A percentile compares a stretch with the other conserved stretches of the same genome.
Evolutionary conservation across 1,284 basidiomycete genomes (phyloP).

Genomic region (Jaminaea rosea): DNA sequence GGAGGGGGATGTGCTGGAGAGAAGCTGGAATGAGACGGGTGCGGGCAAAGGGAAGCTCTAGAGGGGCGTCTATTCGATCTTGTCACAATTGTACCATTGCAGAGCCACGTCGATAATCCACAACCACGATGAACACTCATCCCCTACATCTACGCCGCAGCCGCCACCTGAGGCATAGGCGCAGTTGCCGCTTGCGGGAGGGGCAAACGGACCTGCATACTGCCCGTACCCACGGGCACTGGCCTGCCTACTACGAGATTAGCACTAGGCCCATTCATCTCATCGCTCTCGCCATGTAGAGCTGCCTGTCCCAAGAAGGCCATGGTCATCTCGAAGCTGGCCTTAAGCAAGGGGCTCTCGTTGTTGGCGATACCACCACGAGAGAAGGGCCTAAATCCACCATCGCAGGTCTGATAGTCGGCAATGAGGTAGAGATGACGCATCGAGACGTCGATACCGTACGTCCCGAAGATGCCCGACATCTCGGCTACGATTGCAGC

Average conservation of each 20-base stretch:
- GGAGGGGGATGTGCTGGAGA: neutral
- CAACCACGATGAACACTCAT: neutral
- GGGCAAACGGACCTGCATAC: slow-evolving; percentile 18
- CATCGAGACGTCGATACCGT: slow-evolving; percentile 90
- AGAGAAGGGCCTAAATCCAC: slow-evolving; percentile 95
- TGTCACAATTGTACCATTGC: no score
- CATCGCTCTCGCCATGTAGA: slow-evolving; percentile 86
- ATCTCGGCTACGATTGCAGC: slow-evolving; percentile 60
- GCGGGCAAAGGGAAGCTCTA: neutral
- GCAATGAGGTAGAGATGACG: slow-evolving; percentile 94
- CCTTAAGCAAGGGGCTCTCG: slow-evolving; percentile 87
- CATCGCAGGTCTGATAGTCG: slow-evolving; percentile 96
- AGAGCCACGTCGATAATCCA: no score
- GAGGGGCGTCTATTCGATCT: no score
- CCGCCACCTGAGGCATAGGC: no score
- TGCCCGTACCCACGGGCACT: slow-evolving; percentile 36
- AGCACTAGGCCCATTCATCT: slow-evolving; percentile 75
- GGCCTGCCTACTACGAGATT: slow-evolving; percentile 66
- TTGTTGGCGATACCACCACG: slow-evolving; percentile 79
- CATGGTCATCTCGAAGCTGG: slow-evolving; percentile 95
- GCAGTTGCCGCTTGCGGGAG: neutral
- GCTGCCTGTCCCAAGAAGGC: slow-evolving; percentile 89
- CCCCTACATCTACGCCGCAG: neutral
- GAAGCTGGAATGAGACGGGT: neutral
- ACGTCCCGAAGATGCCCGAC: slow-evolving; percentile 81